A percentile compares a stretch with the other conserved stretches of the same genome.
Conservation (phyloP, 1,284 basidiomycete species). For the Ganoderma boninense region DNA sequence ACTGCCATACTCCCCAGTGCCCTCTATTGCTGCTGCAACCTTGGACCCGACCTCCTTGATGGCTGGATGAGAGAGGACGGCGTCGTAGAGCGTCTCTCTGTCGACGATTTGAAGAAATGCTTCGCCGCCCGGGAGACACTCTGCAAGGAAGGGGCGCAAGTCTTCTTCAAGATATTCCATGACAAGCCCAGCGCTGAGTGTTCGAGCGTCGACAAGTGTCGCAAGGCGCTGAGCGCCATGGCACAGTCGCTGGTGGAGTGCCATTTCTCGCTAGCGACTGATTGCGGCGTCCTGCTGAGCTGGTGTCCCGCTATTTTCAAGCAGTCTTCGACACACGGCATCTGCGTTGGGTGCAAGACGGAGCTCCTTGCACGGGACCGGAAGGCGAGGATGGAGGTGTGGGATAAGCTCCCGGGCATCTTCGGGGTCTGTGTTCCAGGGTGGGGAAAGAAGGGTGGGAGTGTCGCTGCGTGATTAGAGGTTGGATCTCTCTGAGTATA, state of each 20-base stretch:
- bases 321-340: neutral
- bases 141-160: conserved; percentile 8
- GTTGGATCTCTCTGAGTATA: neutral
- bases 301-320: neutral
- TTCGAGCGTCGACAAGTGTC: neutral
- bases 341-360: neutral
- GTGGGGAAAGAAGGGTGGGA: neutral
- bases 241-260: neutral
- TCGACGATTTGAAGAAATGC: conserved; percentile 9
- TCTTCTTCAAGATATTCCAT: conserved; percentile 1
- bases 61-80: conserved; percentile 12
- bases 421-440: neutral
- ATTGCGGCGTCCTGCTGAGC: neutral
- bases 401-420: neutral
- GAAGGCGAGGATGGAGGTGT: neutral
- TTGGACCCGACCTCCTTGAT: neutral
- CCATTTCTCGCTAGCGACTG: neutral
- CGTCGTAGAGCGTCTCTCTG: neutral
- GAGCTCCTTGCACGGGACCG: neutral
- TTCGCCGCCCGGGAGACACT: conserved; percentile 1
- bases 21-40: conserved; percentile 3
- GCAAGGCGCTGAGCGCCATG: neutral
- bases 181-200: neutral
- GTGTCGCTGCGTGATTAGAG: neutral
- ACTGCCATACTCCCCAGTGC: conserved; percentile 7